Evolutionary conservation across 805 yeast species (phyloP), one percentile per base, ranked within the genome.

Genomic region (Ogataea ramenticola): DNA sequence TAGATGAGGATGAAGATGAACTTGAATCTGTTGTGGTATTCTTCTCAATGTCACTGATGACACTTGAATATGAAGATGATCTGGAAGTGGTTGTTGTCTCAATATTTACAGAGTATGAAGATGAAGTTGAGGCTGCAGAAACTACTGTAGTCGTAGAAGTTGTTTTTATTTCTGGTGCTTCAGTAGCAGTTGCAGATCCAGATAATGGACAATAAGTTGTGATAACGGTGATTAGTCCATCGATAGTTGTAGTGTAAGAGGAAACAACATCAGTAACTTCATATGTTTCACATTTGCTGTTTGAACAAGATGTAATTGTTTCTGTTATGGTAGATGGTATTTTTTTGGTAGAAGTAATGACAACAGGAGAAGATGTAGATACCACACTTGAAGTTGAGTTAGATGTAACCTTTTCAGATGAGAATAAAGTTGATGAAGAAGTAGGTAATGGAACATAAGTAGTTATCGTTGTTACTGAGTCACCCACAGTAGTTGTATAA

Each of bases 401-500:
- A 8, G 33, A 31, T 8, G 7, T 31, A 8, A 15, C 33, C 17
- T 43, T 41, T 9, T 22, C 31, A 12, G 42, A 11, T 16, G 33
- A 11, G 19, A 42, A 32, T 20, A n/a, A n/a, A 15, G 43, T 9
- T 24, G 41, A 32, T 8, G 34, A 17, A 15, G 36, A 17, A 16
- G 30, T n/a, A 11, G 31, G 35, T 27, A 27, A 31, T 40, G 33
- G 46, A 31, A 51, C 44, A 46, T 47, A 50, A 14, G 57, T 52
- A 17, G 61, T 57, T n/a, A 54, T 43, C 10, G 49, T 54, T 4
- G 58, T 50, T 3, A 43, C 47, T 16, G 17, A 30, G n/a, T 54
- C 61, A n/a, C 49, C 45, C 36, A 56, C 42, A 15, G 54, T 49
- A 1, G 56, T 53, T 11, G 55, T 47, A 46, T 60, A 55, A 10